A percentile compares a stretch with the other conserved stretches of the same genome.
phyloP scores from a whole-genome alignment of 106 monocot genomes.

The Dioscorea dumetorum region DNA sequence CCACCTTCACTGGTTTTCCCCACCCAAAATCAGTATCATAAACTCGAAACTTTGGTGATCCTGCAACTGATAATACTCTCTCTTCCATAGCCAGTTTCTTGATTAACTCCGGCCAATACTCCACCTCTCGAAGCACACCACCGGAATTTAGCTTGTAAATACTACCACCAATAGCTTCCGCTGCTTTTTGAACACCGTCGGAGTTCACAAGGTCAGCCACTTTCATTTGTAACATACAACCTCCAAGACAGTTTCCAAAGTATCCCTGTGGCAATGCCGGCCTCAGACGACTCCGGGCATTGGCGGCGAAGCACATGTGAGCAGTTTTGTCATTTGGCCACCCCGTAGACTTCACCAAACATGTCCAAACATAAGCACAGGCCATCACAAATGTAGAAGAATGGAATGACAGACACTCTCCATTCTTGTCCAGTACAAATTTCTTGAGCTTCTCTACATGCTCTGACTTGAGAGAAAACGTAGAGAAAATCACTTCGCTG shows the following conservation, averaged over 20 bases:
- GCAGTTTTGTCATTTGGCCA: neutral
- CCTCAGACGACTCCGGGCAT: conserved; percentile 15
- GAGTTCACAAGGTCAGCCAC: conserved; percentile 6
- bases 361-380: conserved; percentile 25
- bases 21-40: conserved; percentile 21
- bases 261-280: conserved; percentile 18
- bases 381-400: conserved; percentile 21
- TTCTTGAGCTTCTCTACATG: neutral
- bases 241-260: conserved; percentile 41
- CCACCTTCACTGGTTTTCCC: conserved; percentile 17
- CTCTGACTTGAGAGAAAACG: neutral
- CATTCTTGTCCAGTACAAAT: neutral
- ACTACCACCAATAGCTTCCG: conserved; percentile 12
- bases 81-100: neutral
- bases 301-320: conserved; percentile 10
- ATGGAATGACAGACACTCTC: neutral
- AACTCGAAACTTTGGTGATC: conserved; percentile 16
- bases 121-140: neutral
- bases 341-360: neutral
- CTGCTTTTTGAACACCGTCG: conserved; percentile 13
- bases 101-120: neutral
- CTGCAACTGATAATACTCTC: conserved; percentile 1
- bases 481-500: neutral
- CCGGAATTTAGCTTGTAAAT: neutral
- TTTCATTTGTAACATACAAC: neutral